Percentiles rank a stretch among this genome's conserved stretches.
These are phyloP conservation scores for Laguncularia racemosa DNA, from an alignment of 345 rosid species.

Conservation along the genomic window DNA sequence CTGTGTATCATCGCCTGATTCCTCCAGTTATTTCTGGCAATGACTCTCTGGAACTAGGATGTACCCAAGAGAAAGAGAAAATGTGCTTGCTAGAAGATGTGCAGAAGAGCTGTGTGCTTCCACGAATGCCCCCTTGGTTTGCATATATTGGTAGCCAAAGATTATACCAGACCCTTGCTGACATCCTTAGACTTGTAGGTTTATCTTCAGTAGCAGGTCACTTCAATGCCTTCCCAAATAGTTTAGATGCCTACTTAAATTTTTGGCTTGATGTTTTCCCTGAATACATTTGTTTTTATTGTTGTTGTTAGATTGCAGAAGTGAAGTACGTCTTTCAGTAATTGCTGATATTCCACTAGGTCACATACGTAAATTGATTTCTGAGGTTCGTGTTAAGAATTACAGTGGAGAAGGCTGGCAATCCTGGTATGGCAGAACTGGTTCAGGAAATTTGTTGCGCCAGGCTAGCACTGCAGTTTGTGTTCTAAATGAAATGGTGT, in stretches of 20 bases:
- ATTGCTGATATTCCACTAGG: constrained; percentile 74
- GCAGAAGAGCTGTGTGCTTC: constrained; percentile 41
- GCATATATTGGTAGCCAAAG: constrained; percentile 59
- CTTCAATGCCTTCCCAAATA: constrained; percentile 14
- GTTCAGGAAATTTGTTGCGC: constrained; percentile 73
- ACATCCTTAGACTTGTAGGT: constrained; percentile 82
- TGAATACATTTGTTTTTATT: constrained; percentile 11
- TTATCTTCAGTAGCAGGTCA: constrained; percentile 82
- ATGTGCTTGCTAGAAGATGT: constrained; percentile 16
- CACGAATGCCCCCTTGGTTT: constrained; percentile 89
- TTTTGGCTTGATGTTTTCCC: constrained; percentile 16
- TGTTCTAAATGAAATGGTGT: constrained; percentile 83
- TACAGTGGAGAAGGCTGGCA: constrained; percentile 67
- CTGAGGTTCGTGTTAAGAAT: constrained; percentile 63
- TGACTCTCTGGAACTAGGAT: constrained; percentile 20
- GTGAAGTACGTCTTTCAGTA: constrained; percentile 53
- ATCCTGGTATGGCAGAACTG: constrained; percentile 68
- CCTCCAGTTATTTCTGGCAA: constrained; percentile 25
- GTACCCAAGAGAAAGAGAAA: constrained; percentile 19
- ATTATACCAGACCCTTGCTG: constrained; percentile 65
- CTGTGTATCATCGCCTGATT: constrained; percentile 15
- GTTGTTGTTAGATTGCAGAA: constrained; percentile 47
- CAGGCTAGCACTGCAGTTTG: constrained; percentile 79
- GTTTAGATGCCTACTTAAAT: constrained; percentile 7
- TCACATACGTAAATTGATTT: constrained; percentile 47